These are phyloP conservation scores for Wickerhamomyces sp. DNA, from an alignment of 1,139 yeast genomes.

Conservation along the genomic window DNA sequence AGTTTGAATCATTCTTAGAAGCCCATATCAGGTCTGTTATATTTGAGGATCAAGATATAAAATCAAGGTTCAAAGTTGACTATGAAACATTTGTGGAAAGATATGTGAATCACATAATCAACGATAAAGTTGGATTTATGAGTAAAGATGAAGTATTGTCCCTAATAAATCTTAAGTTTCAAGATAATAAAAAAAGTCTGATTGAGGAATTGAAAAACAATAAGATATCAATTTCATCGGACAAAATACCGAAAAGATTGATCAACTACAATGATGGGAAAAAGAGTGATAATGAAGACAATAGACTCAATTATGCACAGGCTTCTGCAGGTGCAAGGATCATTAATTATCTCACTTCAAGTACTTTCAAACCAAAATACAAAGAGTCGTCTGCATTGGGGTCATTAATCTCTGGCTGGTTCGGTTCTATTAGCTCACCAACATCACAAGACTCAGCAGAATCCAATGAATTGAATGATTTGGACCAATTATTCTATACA, in stretches of 20 bases:
- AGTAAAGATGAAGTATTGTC: slow-evolving; percentile 17
- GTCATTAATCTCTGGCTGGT: not conserved
- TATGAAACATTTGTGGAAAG: slow-evolving; percentile 12
- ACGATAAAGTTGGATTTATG: slow-evolving; percentile 18
- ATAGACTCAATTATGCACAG: slow-evolving; percentile 18
- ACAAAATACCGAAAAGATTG: not conserved
- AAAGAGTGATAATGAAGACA: not conserved
- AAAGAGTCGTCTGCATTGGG: not conserved
- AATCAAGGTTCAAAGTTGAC: slow-evolving; percentile 10
- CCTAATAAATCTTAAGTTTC: slow-evolving; percentile 16
- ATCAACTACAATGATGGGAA: not conserved
- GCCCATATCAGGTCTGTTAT: slow-evolving; percentile 5
- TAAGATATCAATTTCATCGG: not conserved
- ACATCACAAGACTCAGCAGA: not conserved
- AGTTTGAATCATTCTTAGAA: slow-evolving; percentile 16
- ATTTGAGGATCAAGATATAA: slow-evolving; percentile 1
- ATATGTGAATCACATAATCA: slow-evolving; percentile 13
- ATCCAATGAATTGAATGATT: not conserved
- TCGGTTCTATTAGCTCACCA: slow-evolving; percentile 1
- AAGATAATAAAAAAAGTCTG: slow-evolving; percentile 18
- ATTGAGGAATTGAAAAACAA: slow-evolving; percentile 17
- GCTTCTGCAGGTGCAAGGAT: slow-evolving; percentile 21
- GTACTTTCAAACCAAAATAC: slow-evolving; percentile 16
- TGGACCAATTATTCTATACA: not conserved
- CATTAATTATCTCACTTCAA: slow-evolving; percentile 20